A percentile compares a stretch with the other conserved stretches of the same genome.
These are phyloP conservation scores for Spergularia azorica DNA, from an alignment of 179 eudicot genomes.

Conservation along the genomic window DNA sequence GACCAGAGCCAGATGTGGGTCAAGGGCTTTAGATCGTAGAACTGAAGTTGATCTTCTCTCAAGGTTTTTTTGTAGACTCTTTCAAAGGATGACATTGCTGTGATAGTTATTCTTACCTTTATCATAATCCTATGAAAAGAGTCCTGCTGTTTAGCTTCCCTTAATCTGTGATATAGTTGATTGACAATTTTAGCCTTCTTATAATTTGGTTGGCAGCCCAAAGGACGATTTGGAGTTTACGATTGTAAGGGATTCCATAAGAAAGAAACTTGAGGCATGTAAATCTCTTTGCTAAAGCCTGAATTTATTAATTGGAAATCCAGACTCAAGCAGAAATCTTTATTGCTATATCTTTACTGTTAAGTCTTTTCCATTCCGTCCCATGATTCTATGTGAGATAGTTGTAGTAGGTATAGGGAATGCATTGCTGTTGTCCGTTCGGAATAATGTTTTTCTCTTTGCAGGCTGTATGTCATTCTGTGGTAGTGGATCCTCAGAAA, in stretches of 20 bases:
- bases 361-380: background rate
- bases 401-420: background rate
- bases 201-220: slow-evolving; percentile 45
- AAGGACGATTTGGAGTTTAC: slow-evolving; percentile 87
- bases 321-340: background rate
- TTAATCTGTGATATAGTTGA: slow-evolving; percentile 8
- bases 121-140: background rate
- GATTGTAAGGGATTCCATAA: slow-evolving; percentile 84
- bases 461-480: slow-evolving; percentile 71
- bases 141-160: background rate
- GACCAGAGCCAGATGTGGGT: slow-evolving; percentile 82
- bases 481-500: slow-evolving; percentile 72
- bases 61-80: slow-evolving; percentile 47
- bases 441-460: background rate
- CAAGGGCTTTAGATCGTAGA: slow-evolving; percentile 60
- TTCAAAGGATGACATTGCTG: background rate
- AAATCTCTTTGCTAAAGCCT: slow-evolving; percentile 12
- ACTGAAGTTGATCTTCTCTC: slow-evolving; percentile 82
- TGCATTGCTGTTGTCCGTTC: background rate
- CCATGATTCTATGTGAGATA: background rate
- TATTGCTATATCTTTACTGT: background rate
- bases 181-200: slow-evolving; percentile 9
- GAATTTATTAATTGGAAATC: background rate
- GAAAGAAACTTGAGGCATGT: slow-evolving; percentile 81
- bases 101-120: background rate